Evolutionary conservation across 1,284 basidiomycete genomes (phyloP), one percentile per base, ranked within the genome.

Genomic region (Malassezia equina): DNA sequence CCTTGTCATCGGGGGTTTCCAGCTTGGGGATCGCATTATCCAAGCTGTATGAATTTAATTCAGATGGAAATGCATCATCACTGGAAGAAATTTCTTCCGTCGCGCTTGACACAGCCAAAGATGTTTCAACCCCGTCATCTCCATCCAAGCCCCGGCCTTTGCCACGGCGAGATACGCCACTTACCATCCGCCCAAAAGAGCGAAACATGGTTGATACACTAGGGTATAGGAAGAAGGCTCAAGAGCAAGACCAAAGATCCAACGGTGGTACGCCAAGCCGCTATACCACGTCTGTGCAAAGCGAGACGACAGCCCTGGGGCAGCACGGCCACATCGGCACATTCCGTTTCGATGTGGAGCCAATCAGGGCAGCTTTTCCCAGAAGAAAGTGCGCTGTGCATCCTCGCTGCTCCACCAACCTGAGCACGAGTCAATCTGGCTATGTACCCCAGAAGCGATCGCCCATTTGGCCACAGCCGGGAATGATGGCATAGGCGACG

Each of bases 381-480:
- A 9, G 36, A 9, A 15, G 21, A 39, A 39, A 39, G 36, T 19
- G 19, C 36, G 19, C 1, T 19, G 12, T 39, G 7, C 7, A 33
- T 36, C 8, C n/a, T 21, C 2, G 34, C 34, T 39, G 17, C 36
- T 19, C 36, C 19, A 17, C 6, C 29, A 3, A n/a, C 9, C 17
- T 12, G 17, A 11, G 17, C n/a, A 9, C 29, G 13, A 46, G n/a
- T 4, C 4, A 32, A 2, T 31, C 4, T 29, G 29, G 4, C 51
- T 52, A 52, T 27, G 66, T 71, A 28, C 69, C 65, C 59, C 60
- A 73, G 59, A 67, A 73, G 0, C 70, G 63, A 51, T 73, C 69
- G 15, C 70, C 69, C 41, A 73, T 71, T 21, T 63, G 63, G 7
- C 69, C 70, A 34, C 62, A 63, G 13, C 69, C 69, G 1, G 70